Percentiles rank a stretch among this genome's conserved stretches.
These are phyloP conservation scores for Byssochlamys sp. DNA, from an alignment of 2,329 filamentous ascomycete genomes.

Conservation along the genomic window DNA sequence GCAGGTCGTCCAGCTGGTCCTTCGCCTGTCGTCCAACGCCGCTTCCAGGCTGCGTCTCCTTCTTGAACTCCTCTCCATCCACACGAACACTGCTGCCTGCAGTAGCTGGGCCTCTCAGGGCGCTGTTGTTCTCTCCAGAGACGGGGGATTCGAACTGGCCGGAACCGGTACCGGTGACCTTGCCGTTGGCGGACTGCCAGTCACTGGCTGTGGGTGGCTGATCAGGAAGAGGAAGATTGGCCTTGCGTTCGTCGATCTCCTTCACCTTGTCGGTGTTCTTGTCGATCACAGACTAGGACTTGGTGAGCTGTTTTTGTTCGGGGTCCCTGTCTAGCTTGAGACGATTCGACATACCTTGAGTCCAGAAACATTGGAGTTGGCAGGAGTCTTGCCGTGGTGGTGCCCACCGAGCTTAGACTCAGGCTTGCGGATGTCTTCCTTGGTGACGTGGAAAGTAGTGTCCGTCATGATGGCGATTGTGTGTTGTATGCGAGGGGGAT, in stretches of 20 bases:
- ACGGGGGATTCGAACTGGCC: conserved; percentile 48
- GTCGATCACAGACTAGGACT: conserved; percentile 28
- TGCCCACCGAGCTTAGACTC: conserved; percentile 34
- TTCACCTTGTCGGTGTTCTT: conserved; percentile 46
- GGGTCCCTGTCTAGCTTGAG: background rate
- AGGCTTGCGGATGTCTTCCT: conserved; percentile 40
- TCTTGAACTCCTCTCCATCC: conserved; percentile 45
- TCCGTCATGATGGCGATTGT: conserved; percentile 22
- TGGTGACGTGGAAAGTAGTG: conserved; percentile 40
- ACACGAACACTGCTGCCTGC: conserved; percentile 44
- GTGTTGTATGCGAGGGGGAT: background rate
- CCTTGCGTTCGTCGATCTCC: conserved; percentile 57
- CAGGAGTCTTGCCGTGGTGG: conserved; percentile 34
- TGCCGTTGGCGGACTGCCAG: conserved; percentile 62
- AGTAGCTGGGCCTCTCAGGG: conserved; percentile 52
- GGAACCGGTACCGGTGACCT: conserved; percentile 61
- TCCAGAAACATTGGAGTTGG: conserved; percentile 35
- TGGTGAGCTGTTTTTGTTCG: background rate
- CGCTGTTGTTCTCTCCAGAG: conserved; percentile 39
- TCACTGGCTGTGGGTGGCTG: conserved; percentile 67
- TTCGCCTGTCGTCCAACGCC: conserved; percentile 53
- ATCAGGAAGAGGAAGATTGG: conserved; percentile 70
- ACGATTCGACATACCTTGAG: conserved; percentile 34
- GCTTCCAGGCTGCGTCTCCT: conserved; percentile 35
- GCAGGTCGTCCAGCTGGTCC: conserved; percentile 47